A percentile compares a stretch with the other conserved stretches of the same genome.
Evolutionary conservation across 129 eudicot species (phyloP).

Genomic region (Centrapalus pauciflorus): DNA sequence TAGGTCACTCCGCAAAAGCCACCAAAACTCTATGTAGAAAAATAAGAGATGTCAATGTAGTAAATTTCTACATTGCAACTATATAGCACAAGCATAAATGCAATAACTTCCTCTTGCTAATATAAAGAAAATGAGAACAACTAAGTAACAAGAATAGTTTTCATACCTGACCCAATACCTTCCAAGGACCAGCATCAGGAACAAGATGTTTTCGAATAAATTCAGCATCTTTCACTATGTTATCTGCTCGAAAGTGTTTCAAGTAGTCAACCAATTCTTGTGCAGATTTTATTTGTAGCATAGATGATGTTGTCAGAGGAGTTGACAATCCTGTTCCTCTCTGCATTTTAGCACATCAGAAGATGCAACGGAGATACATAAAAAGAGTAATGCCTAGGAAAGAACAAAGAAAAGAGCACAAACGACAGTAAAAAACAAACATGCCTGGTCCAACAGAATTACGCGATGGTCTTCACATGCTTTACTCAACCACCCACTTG

Average conservation of each 20-base stretch:
- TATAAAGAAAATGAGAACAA: background rate
- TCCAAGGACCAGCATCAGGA: slow-evolving; percentile 69
- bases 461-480: slow-evolving; percentile 88
- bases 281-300: slow-evolving; percentile 79
- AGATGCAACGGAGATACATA: slow-evolving; percentile 2
- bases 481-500: slow-evolving; percentile 87
- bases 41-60: background rate
- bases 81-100: background rate
- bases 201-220: slow-evolving; percentile 63
- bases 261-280: slow-evolving; percentile 67
- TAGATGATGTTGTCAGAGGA: slow-evolving; percentile 80
- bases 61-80: background rate
- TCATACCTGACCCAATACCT: slow-evolving; percentile 83
- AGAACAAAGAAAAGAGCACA: background rate
- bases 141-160: background rate
- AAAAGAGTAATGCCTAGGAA: background rate
- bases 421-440: background rate
- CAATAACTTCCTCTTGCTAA: background rate
- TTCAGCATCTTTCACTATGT: slow-evolving; percentile 92
- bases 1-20: slow-evolving; percentile 96
- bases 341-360: slow-evolving; percentile 43
- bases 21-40: slow-evolving; percentile 70
- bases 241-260: slow-evolving; percentile 81
- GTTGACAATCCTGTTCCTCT: slow-evolving; percentile 98
- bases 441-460: slow-evolving; percentile 85